Evolutionary conservation across 129 eudicot genomes (phyloP).

Genomic region (Flaveria brownii): DNA sequence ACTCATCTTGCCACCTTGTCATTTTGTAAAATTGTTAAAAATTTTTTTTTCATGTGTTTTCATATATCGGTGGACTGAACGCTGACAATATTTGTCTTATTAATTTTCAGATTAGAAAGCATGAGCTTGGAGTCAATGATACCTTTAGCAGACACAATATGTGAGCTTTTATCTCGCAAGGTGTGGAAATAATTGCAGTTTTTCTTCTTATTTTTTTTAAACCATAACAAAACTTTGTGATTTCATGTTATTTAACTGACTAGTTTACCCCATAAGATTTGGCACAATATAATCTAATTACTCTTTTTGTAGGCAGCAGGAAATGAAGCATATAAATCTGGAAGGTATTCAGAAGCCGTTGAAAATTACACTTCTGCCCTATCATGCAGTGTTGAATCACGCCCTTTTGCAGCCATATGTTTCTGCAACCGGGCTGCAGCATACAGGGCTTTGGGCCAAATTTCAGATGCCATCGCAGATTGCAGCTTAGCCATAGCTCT

Average conservation of each 20-base stretch:
- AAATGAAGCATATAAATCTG: conserved; percentile 83
- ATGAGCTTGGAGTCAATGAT: conserved; percentile 54
- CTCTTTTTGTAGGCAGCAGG: conserved; percentile 65
- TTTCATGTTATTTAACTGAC: neutral
- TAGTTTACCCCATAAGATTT: neutral
- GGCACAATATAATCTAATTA: neutral
- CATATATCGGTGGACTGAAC: neutral
- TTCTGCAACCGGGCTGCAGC: conserved; percentile 97
- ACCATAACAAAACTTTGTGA: conserved; percentile 5
- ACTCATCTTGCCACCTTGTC: neutral
- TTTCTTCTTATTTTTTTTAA: neutral
- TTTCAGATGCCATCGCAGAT: conserved; percentile 87
- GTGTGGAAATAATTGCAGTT: conserved; percentile 37
- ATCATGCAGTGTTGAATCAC: conserved; percentile 81
- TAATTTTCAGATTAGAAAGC: conserved; percentile 51
- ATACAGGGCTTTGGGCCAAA: conserved; percentile 71
- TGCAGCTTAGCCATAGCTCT: conserved; percentile 93
- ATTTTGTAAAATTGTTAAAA: neutral
- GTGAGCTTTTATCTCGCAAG: conserved; percentile 68
- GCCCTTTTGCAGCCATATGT: conserved; percentile 87
- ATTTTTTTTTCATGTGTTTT: neutral
- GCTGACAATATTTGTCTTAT: conserved; percentile 3
- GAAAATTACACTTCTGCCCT: conserved; percentile 77
- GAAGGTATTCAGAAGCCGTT: conserved; percentile 77
- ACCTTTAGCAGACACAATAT: conserved; percentile 68